Evolutionary conservation across 2,329 filamentous ascomycete genomes (phyloP).

Genomic region (Exophiala dermatitidis): DNA sequence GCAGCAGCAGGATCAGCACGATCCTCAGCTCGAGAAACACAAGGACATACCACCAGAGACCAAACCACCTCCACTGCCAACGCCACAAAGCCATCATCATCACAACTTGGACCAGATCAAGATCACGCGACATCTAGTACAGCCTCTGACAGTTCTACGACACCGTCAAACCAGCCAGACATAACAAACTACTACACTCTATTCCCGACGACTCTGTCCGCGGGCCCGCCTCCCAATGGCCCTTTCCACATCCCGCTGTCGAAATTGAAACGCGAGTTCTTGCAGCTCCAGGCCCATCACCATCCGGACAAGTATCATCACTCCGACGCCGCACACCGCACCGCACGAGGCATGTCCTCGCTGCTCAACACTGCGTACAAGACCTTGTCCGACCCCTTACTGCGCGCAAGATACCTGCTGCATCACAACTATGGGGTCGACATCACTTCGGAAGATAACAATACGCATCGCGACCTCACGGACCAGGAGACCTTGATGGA

Average conservation of each 20-base stretch:
- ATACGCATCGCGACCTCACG: slow-evolving; percentile 52
- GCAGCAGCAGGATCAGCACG: background rate
- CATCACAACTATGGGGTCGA: slow-evolving; percentile 60
- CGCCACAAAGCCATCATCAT: background rate
- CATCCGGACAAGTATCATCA: slow-evolving; percentile 46
- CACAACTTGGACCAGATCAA: background rate
- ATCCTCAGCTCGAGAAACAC: background rate
- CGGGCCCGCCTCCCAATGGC: slow-evolving; percentile 68
- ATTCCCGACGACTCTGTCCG: slow-evolving; percentile 72
- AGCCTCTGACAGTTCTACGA: no score
- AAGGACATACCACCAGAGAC: background rate
- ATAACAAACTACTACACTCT: slow-evolving; percentile 68
- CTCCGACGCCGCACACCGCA: slow-evolving; percentile 41
- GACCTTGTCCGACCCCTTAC: slow-evolving; percentile 69
- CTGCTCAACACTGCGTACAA: slow-evolving; percentile 88
- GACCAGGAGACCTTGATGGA: slow-evolving; percentile 72
- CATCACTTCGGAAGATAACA: slow-evolving; percentile 67
- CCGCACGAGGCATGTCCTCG: slow-evolving; percentile 70
- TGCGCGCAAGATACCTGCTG: slow-evolving; percentile 83
- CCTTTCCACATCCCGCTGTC: slow-evolving; percentile 65
- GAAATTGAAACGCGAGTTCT: slow-evolving; percentile 73
- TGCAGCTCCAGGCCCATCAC: slow-evolving; percentile 61
- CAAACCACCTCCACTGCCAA: background rate
- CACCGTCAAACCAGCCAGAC: slow-evolving; percentile 2
- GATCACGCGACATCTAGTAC: no score